Conservation (phyloP, 129 eudicot genomes). For the Lonicera japonica region DNA sequence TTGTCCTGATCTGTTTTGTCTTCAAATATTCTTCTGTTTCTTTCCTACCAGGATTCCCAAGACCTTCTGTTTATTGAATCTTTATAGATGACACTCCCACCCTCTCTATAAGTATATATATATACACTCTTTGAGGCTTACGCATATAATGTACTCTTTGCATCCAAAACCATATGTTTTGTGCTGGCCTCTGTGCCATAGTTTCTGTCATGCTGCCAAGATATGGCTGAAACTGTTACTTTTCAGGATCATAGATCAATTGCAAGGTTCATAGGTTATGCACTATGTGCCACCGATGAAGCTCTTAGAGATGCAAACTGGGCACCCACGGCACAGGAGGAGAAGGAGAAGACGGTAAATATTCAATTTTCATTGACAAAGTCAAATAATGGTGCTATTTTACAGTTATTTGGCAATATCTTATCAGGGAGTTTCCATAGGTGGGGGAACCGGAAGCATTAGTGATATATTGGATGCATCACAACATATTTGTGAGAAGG, state of each 20-base stretch:
- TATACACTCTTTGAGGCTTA: too few species aligned
- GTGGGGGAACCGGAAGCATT: slow-evolving; percentile 95
- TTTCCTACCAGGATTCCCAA: too few species aligned
- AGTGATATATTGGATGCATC: slow-evolving; percentile 93
- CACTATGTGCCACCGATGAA: slow-evolving; percentile 90
- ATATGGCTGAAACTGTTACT: background rate
- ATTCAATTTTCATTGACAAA: background rate
- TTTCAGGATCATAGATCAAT: slow-evolving; percentile 72
- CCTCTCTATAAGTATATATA: too few species aligned
- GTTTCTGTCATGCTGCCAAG: background rate
- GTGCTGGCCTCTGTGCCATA: too few species aligned
- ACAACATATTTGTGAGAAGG: slow-evolving; percentile 84
- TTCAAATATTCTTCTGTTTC: too few species aligned
- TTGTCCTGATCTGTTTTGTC: too few species aligned
- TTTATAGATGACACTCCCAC: too few species aligned
- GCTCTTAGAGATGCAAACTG: slow-evolving; percentile 95
- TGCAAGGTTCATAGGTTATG: slow-evolving; percentile 92
- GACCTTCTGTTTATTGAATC: too few species aligned
- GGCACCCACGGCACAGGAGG: slow-evolving; percentile 63
- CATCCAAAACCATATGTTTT: too few species aligned
- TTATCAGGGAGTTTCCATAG: slow-evolving; percentile 93
- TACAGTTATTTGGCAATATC: slow-evolving; percentile 12
- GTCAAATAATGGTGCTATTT: background rate
- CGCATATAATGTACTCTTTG: too few species aligned
- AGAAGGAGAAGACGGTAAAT: slow-evolving; percentile 80